A percentile compares a stretch with the other conserved stretches of the same genome.
These are phyloP conservation scores for Sporormia fimetaria DNA, from an alignment of 495 filamentous ascomycete species.

Conservation along the genomic window DNA sequence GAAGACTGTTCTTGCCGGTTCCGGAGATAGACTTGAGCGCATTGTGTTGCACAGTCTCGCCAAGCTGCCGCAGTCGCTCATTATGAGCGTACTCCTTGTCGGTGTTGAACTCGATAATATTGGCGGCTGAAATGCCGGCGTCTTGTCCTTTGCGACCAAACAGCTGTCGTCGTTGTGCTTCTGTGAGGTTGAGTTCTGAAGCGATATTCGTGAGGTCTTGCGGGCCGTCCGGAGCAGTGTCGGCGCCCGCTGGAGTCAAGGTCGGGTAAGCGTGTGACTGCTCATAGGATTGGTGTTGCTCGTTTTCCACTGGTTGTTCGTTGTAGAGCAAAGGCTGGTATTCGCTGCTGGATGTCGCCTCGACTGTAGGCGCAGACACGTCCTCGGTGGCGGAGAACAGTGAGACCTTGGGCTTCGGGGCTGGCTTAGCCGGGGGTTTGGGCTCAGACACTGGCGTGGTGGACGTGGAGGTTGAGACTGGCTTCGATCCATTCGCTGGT, in stretches of 20 bases:
- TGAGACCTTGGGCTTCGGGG: conserved; percentile 39
- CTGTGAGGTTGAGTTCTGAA: conserved; percentile 61
- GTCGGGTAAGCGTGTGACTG: not conserved
- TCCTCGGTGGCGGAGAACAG: conserved; percentile 48
- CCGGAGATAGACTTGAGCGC: conserved; percentile 68
- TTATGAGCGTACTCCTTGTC: conserved; percentile 77
- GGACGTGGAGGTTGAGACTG: conserved; percentile 1
- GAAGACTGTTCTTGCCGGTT: conserved; percentile 75
- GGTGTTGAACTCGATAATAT: conserved; percentile 70
- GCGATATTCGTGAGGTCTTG: conserved; percentile 55
- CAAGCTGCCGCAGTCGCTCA: conserved; percentile 56
- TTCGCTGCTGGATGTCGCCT: conserved; percentile 30
- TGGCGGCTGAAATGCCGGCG: conserved; percentile 30
- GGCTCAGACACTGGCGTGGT: conserved; percentile 15
- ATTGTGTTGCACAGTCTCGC: conserved; percentile 58
- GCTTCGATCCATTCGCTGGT: not conserved
- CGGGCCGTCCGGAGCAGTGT: conserved; percentile 9
- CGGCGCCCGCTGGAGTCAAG: not conserved
- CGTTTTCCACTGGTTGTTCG: conserved; percentile 11
- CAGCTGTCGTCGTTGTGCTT: conserved; percentile 62
- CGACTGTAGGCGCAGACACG: conserved; percentile 17
- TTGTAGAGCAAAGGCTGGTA: conserved; percentile 28
- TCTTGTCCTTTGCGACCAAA: conserved; percentile 52
- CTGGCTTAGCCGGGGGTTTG: no score
- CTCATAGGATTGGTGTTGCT: conserved; percentile 10